Percentiles rank a stretch among this genome's conserved stretches.
Evolutionary conservation across 2,329 filamentous ascomycete species (phyloP).

Genomic region (Penicillium sp.): DNA sequence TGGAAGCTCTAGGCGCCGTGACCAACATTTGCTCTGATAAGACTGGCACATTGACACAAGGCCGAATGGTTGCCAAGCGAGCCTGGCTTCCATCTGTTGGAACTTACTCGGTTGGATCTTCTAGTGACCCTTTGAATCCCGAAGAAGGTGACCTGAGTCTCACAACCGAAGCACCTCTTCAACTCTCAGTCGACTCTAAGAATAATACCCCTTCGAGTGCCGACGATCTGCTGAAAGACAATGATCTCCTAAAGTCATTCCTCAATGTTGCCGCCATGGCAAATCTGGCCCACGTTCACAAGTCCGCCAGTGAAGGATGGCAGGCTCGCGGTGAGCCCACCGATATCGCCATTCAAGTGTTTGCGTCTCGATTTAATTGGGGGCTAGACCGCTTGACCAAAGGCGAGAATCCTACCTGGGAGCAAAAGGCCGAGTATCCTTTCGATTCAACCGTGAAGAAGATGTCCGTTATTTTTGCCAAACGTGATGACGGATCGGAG

Average conservation of each 20-base stretch:
- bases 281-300: slow-evolving; percentile 59
- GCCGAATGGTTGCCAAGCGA: slow-evolving; percentile 58
- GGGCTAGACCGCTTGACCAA: slow-evolving; percentile 51
- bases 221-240: slow-evolving; percentile 41
- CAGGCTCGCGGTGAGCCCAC: slow-evolving; percentile 62
- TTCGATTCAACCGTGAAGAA: slow-evolving; percentile 71
- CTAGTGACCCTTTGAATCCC: slow-evolving; percentile 54
- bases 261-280: slow-evolving; percentile 60
- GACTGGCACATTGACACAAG: slow-evolving; percentile 57
- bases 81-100: slow-evolving; percentile 55
- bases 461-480: slow-evolving; percentile 64
- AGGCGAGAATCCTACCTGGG: slow-evolving; percentile 50
- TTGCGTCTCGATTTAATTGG: slow-evolving; percentile 62
- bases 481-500: slow-evolving; percentile 13
- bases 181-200: slow-evolving; percentile 26
- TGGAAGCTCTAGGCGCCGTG: slow-evolving; percentile 58
- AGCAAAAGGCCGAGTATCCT: slow-evolving; percentile 60
- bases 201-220: slow-evolving; percentile 22
- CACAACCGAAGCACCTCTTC: slow-evolving; percentile 28
- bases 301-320: slow-evolving; percentile 52
- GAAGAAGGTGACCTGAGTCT: slow-evolving; percentile 47
- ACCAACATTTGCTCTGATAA: slow-evolving; percentile 55
- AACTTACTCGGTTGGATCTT: slow-evolving; percentile 53
- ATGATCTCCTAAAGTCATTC: slow-evolving; percentile 49
- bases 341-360: slow-evolving; percentile 70